Conservation (phyloP, 2,329 filamentous ascomycete species). For the Colletotrichum theobromicola region DNA sequence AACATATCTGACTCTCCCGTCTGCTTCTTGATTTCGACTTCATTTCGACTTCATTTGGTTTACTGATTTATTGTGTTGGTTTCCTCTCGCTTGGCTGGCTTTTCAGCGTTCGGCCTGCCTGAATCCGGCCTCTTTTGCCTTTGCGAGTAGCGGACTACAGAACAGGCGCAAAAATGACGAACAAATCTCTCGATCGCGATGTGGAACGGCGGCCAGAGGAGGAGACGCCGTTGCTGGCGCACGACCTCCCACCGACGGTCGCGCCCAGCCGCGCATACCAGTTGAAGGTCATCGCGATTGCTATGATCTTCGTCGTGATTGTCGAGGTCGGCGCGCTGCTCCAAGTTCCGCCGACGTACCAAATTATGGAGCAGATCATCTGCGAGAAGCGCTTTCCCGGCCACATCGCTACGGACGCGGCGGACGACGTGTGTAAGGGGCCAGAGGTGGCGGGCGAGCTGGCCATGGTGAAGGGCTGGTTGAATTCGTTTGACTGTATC, state of each 20-base stretch:
- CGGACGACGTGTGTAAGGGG: constrained; percentile 54
- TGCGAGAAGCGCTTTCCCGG: constrained; percentile 54
- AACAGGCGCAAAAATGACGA: background rate
- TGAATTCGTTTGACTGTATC: constrained; percentile 48
- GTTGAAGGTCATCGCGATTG: constrained; percentile 34
- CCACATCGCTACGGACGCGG: constrained; percentile 32
- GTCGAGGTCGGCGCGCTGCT: constrained; percentile 45
- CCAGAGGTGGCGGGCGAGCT: constrained; percentile 54
- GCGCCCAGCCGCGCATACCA: constrained; percentile 30
- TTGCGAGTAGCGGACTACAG: background rate
- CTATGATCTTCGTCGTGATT: constrained; percentile 45
- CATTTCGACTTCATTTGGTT: background rate
- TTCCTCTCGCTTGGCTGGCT: background rate
- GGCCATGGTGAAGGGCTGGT: constrained; percentile 56
- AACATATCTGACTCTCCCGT: background rate
- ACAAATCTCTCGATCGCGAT: background rate
- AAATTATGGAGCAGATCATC: constrained; percentile 58
- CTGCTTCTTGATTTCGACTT: background rate
- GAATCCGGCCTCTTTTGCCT: background rate
- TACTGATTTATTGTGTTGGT: background rate
- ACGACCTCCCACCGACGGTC: constrained; percentile 21
- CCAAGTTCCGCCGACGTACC: constrained; percentile 47
- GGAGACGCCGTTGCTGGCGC: constrained; percentile 19
- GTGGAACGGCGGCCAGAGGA: constrained; percentile 5
- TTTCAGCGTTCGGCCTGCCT: background rate